These are phyloP conservation scores for Chlorella sp. DNA, from an alignment of 139 green algal genomes.

Conservation along the genomic window DNA sequence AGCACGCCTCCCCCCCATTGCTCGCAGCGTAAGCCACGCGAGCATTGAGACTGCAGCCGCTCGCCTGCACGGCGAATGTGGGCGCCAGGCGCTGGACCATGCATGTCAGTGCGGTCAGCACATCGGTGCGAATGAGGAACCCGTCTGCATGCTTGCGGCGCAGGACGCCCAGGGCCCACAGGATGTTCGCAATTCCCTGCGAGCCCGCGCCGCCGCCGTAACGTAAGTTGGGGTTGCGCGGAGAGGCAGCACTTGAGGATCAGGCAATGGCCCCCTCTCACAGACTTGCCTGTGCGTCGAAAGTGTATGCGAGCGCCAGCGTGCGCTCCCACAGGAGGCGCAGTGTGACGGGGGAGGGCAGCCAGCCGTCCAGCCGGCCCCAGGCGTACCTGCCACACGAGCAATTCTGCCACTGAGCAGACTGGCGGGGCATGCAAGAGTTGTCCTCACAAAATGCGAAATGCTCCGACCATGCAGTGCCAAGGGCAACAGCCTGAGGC, in stretches of 20 bases:
- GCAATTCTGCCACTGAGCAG: no score
- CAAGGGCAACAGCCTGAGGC: no score
- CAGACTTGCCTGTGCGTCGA: conserved; percentile 12
- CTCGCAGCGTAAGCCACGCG: no score
- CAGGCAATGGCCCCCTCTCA: no score
- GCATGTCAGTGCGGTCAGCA: conserved; percentile 4
- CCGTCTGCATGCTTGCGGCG: neutral
- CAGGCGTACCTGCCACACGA: conserved; percentile 26
- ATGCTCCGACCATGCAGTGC: no score
- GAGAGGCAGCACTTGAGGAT: neutral
- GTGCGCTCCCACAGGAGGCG: conserved; percentile 26
- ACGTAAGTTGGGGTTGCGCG: neutral
- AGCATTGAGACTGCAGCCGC: no score
- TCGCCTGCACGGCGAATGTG: conserved; percentile 1
- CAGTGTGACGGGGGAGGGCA: neutral
- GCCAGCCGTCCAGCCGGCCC: conserved; percentile 17
- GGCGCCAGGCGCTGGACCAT: neutral
- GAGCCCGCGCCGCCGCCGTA: no score
- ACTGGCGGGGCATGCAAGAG: no score
- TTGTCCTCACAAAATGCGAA: no score
- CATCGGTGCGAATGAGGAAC: conserved; percentile 5
- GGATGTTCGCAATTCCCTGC: conserved; percentile 8
- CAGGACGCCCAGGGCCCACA: conserved; percentile 27
- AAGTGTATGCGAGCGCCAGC: neutral
- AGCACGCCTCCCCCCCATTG: no score